Evolutionary conservation across 1,284 basidiomycete genomes (phyloP), one percentile per base, ranked within the genome.

Genomic region (Trichosporon sp.): DNA sequence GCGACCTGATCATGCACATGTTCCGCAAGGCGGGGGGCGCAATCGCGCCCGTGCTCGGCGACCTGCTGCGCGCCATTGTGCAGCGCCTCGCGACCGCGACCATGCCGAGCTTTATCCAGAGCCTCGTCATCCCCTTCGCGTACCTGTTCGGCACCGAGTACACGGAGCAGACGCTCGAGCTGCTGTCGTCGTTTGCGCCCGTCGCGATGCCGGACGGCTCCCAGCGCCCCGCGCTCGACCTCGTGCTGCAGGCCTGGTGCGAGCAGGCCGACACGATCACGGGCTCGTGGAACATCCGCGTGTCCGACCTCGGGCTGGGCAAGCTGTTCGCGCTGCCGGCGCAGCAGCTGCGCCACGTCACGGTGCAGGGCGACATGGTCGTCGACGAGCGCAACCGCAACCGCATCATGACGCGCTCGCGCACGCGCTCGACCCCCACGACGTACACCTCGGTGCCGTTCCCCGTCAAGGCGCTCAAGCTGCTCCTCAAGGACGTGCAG

Each of bases 401-500:
- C 83, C 89, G 92, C 76, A 98, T 98, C 81, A 93, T 97, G 89
- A 98, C 96, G 51, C 90, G 96, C 70, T 96, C 95, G 53, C 87
- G 89, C 75, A 93, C 95, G 56, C 92, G 90, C 85, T 86, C 87
- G 11, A 92, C 86, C 42, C 95, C 95, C 0, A 90, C 90, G 70
- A 89, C 93, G 80, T 98, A 92, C 80, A 92, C 91, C 1, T 87
- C 87, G 51, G 88, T 97, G 56, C 86, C 91, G 0, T 96, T 98
- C 88, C 91, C 90, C 0, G 88, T 93, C 69, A 98, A 98, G 83
- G 91, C 90, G 1, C 86, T 98, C 80, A 98, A 98, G 81, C 85
- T 98, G 21, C 85, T 98, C 21, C 79, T 98, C 58, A 89, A 90
- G 69, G 95, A 98, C 73, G 85, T 95, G 21, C 90, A 91, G 70